Percentiles rank a stretch among this genome's conserved stretches.
These are phyloP conservation scores for Aspergillus melleus DNA, from an alignment of 2,329 filamentous ascomycete species.

Conservation along the genomic window DNA sequence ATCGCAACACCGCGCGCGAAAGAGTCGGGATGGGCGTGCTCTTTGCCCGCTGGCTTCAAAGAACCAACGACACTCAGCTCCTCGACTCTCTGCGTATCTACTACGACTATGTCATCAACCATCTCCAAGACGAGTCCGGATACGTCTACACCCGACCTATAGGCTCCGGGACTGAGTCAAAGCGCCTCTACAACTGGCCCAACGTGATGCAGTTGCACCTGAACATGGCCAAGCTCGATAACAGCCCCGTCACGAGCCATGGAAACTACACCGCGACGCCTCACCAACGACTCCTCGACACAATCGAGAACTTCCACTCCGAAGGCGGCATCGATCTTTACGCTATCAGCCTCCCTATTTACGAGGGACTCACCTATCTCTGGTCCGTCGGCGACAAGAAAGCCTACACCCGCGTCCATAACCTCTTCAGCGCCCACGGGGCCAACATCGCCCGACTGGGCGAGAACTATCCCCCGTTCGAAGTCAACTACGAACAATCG, in stretches of 20 bases:
- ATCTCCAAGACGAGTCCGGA: neutral
- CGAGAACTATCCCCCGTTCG: neutral
- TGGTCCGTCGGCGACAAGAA: too few species aligned
- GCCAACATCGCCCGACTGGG: neutral
- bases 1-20: neutral
- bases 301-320: neutral
- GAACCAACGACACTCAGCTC: too few species aligned
- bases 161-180: neutral
- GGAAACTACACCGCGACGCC: neutral
- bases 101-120: neutral
- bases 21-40: neutral
- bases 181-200: neutral
- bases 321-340: neutral
- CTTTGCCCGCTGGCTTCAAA: neutral
- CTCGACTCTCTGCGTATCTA: neutral
- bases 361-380: neutral
- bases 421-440: neutral
- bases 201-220: neutral
- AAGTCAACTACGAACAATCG: neutral
- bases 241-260: neutral
- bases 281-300: neutral
- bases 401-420: too few species aligned
- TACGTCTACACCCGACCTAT: neutral
- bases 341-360: neutral
- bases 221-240: neutral